Conservation (phyloP, 1,284 basidiomycete species). For the Cryptococcus deneoformans region DNA sequence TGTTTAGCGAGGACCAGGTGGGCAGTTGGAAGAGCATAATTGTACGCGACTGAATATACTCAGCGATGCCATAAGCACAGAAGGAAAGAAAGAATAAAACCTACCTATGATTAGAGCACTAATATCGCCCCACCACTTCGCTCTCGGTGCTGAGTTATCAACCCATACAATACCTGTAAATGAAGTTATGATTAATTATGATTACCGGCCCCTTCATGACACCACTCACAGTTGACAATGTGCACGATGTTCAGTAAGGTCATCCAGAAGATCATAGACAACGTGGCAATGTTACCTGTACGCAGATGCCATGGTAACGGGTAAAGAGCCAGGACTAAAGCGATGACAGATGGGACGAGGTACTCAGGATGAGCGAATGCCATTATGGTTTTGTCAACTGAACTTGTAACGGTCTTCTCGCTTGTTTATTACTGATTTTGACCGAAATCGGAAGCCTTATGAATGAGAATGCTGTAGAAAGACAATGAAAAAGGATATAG, state of each 20-base stretch:
- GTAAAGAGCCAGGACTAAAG: constrained; percentile 29
- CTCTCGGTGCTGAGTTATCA: constrained; percentile 24
- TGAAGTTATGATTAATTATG: too few species aligned
- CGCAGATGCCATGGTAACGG: constrained; percentile 42
- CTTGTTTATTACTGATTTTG: too few species aligned
- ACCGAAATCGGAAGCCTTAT: constrained; percentile 5
- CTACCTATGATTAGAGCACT: constrained; percentile 21
- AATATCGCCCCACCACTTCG: constrained; percentile 35
- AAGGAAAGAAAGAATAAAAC: constrained; percentile 2
- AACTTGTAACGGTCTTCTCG: background rate
- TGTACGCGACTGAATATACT: constrained; percentile 35
- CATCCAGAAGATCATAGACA: constrained; percentile 47
- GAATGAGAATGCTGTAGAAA: constrained; percentile 4
- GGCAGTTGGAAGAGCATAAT: constrained; percentile 38
- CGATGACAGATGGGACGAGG: constrained; percentile 26
- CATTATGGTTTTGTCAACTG: constrained; percentile 6
- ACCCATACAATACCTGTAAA: constrained; percentile 30
- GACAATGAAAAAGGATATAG: background rate
- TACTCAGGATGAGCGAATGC: constrained; percentile 19
- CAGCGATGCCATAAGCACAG: background rate
- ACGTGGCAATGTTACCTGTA: constrained; percentile 35
- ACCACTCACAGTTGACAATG: constrained; percentile 32
- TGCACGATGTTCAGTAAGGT: constrained; percentile 30
- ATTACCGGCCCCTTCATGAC: constrained; percentile 4
- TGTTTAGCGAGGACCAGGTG: constrained; percentile 41